Percentiles rank a stretch among this genome's conserved stretches.
These are phyloP conservation scores for Akebia trifoliata DNA, from an alignment of 164 flowering plant species.

Conservation along the genomic window DNA sequence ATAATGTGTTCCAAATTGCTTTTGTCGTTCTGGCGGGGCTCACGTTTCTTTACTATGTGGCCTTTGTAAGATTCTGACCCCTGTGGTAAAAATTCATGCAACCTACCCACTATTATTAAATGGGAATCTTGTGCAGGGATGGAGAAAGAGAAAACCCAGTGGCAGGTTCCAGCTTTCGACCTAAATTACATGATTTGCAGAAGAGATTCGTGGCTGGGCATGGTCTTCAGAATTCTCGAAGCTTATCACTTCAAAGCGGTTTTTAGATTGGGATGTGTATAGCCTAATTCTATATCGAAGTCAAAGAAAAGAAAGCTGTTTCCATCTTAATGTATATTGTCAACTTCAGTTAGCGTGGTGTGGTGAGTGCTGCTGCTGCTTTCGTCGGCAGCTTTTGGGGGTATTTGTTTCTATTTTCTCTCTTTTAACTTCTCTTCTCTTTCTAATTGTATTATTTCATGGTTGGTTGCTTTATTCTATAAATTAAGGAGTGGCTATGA, in stretches of 20 bases:
- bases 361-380: conserved; percentile 19
- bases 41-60: conserved; percentile 75
- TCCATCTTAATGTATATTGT: conserved; percentile 14
- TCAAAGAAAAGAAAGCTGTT: conserved; percentile 10
- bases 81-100: background rate
- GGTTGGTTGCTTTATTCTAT: too few relatives aligned
- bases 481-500: too few relatives aligned
- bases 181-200: conserved; percentile 18
- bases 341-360: conserved; percentile 12
- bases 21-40: conserved; percentile 73
- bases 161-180: conserved; percentile 85
- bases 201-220: too few relatives aligned
- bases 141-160: conserved; percentile 81
- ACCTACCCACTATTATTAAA: background rate
- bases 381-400: conserved; percentile 5
- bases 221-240: conserved; percentile 11
- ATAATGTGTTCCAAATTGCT: conserved; percentile 92
- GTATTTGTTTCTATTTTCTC: too few relatives aligned
- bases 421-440: background rate
- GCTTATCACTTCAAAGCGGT: conserved; percentile 11
- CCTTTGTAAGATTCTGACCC: conserved; percentile 80
- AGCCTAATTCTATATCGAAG: conserved; percentile 18
- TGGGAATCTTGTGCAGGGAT: conserved; percentile 49
- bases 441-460: conserved; percentile 28
- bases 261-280: conserved; percentile 16